phyloP scores from a whole-genome alignment of 106 monocot species.

The Acorus gramineus region DNA sequence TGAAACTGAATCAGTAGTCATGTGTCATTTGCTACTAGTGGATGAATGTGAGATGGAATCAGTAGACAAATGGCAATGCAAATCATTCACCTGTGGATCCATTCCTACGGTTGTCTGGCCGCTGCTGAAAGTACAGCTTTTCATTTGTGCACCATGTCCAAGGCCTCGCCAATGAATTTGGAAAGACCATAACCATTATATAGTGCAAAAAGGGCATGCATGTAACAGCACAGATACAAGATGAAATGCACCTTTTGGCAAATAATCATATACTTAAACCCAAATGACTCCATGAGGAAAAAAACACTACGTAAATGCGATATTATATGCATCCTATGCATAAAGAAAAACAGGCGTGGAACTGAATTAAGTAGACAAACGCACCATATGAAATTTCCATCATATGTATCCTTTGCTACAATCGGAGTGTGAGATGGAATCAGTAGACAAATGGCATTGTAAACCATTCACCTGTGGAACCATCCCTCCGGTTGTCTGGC shows the following conservation, averaged over 20 bases:
- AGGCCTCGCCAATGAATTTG: neutral
- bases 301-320: no score
- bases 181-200: neutral
- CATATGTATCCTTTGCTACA: no score
- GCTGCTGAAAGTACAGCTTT: slow-evolving; percentile 22
- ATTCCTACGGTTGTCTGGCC: slow-evolving; percentile 29
- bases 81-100: slow-evolving; percentile 21
- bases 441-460: slow-evolving; percentile 13
- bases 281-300: no score
- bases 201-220: neutral
- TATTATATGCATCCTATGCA: no score
- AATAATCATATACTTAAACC: neutral
- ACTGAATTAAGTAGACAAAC: no score
- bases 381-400: no score
- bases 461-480: slow-evolving; percentile 21
- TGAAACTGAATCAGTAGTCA: no score
- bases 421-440: slow-evolving; percentile 7
- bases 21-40: no score
- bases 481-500: slow-evolving; percentile 29
- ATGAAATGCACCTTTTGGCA: neutral
- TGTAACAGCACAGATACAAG: neutral
- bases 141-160: slow-evolving; percentile 9
- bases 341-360: no score
- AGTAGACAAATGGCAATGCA: slow-evolving; percentile 13
- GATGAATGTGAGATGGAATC: slow-evolving; percentile 8